Evolutionary conservation across 31 red algal genomes (phyloP).

Genomic region (Porphyra umbilicalis): DNA sequence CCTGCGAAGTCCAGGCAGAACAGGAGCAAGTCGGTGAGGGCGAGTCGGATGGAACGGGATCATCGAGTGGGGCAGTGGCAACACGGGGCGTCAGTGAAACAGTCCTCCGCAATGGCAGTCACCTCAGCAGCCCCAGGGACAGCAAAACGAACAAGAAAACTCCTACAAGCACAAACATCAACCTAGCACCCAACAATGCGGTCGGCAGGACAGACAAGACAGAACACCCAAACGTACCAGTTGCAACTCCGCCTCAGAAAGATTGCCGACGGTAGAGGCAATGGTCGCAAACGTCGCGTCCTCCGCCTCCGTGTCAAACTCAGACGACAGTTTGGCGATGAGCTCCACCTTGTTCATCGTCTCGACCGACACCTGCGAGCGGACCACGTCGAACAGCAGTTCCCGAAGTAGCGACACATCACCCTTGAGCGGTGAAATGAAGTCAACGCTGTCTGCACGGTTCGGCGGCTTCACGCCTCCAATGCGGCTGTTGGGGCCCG

Average conservation of each 20-base stretch:
- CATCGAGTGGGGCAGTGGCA: no score
- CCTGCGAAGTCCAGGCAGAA: no score
- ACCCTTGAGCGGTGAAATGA: not conserved
- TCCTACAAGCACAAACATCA: no score
- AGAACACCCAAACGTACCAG: not conserved
- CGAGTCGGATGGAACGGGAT: no score
- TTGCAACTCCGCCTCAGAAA: not conserved
- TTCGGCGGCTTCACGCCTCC: not conserved
- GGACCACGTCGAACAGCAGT: not conserved
- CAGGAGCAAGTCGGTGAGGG: no score
- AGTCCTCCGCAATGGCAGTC: no score
- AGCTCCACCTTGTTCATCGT: not conserved
- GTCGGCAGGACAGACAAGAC: no score
- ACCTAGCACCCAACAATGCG: no score
- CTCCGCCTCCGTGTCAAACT: not conserved
- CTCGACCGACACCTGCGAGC: not conserved
- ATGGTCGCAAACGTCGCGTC: not conserved
- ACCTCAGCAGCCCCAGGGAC: no score
- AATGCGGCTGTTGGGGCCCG: not conserved
- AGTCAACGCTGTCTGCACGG: not conserved
- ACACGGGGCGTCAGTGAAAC: no score
- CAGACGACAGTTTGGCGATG: not conserved
- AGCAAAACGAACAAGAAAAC: no score
- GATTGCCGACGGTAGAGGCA: not conserved
- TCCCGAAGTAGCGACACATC: not conserved